phyloP scores from a whole-genome alignment of 2,329 filamentous ascomycete genomes.

The Beauveria asiatica region DNA sequence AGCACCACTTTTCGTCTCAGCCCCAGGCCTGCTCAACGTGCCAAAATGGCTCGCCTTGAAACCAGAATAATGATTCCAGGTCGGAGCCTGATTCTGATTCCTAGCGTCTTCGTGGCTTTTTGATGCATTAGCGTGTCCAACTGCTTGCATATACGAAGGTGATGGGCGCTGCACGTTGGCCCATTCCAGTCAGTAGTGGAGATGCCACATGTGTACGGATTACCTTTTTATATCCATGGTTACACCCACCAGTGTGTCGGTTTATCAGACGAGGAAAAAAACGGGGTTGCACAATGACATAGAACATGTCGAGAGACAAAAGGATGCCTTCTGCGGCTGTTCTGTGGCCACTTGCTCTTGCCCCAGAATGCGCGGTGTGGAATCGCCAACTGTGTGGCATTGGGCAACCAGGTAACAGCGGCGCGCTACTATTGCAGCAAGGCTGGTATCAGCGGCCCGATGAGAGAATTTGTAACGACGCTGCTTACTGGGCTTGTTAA shows the following conservation, averaged over 20 bases:
- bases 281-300: background rate
- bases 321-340: too few relatives aligned
- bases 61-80: background rate
- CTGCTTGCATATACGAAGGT: constrained; percentile 1
- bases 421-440: background rate
- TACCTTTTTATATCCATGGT: constrained; percentile 1
- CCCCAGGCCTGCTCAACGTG: background rate
- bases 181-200: background rate
- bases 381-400: background rate
- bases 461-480: background rate
- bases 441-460: background rate
- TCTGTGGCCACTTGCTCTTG: background rate
- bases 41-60: background rate
- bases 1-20: background rate
- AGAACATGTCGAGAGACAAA: background rate
- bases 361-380: background rate
- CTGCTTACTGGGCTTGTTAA: too few relatives aligned
- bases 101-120: background rate
- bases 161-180: background rate
- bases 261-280: background rate
- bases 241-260: background rate
- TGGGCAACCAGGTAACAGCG: background rate
- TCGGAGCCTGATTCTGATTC: background rate
- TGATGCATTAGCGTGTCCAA: background rate
- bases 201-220: background rate